Percentiles rank a stretch among this genome's conserved stretches.
These are phyloP conservation scores for Albifimbria verrucaria DNA, from an alignment of 2,329 filamentous ascomycete genomes.

Conservation along the genomic window DNA sequence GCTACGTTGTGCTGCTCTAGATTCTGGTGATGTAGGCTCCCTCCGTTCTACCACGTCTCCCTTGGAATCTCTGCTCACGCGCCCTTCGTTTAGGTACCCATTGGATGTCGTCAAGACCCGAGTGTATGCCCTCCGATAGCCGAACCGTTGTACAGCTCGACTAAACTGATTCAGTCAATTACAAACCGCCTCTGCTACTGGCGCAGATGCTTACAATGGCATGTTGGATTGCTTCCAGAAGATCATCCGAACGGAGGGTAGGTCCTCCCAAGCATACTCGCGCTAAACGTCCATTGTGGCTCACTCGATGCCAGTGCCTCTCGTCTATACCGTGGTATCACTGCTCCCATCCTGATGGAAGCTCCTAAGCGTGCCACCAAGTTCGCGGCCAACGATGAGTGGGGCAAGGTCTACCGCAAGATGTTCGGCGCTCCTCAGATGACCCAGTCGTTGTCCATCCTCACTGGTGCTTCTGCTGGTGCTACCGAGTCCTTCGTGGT, in stretches of 20 bases:
- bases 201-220: slow-evolving; percentile 87
- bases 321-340: slow-evolving; percentile 92
- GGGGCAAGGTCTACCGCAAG: slow-evolving; percentile 91
- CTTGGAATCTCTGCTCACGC: slow-evolving; percentile 12
- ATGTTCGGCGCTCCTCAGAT: slow-evolving; percentile 81
- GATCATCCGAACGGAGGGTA: slow-evolving; percentile 96
- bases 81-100: slow-evolving; percentile 70
- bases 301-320: slow-evolving; percentile 60
- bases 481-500: slow-evolving; percentile 96
- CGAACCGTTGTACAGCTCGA: slow-evolving; percentile 16
- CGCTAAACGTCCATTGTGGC: slow-evolving; percentile 11
- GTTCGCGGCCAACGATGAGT: slow-evolving; percentile 98
- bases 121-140: slow-evolving; percentile 61
- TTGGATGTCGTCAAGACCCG: slow-evolving; percentile 97
- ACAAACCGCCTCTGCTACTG: slow-evolving; percentile 69
- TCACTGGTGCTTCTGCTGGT: slow-evolving; percentile 92
- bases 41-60: slow-evolving; percentile 10
- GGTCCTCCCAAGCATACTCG: slow-evolving; percentile 16
- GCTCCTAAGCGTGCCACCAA: slow-evolving; percentile 92
- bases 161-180: slow-evolving; percentile 61
- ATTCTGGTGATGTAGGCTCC: slow-evolving; percentile 77
- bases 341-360: slow-evolving; percentile 96
- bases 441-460: slow-evolving; percentile 85
- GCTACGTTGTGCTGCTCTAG: slow-evolving; percentile 45
- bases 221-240: slow-evolving; percentile 98